Evolutionary conservation across 2,329 filamentous ascomycete genomes (phyloP).

Genomic region (Colletotrichum neosansevieriae): DNA sequence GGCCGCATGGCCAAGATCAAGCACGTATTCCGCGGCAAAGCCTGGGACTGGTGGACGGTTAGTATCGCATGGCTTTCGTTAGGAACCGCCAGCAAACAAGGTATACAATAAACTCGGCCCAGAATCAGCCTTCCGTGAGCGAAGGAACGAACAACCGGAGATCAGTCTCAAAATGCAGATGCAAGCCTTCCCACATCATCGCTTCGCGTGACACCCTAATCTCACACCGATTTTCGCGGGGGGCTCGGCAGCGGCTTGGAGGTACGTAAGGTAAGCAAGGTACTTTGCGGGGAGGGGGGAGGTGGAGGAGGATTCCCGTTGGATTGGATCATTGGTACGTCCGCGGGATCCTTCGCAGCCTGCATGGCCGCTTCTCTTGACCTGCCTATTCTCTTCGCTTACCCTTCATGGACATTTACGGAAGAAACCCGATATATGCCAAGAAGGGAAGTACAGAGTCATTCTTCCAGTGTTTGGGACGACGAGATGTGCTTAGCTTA

Average conservation of each 20-base stretch:
- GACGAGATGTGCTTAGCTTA: background rate
- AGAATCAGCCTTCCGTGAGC: background rate
- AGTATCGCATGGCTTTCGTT: background rate
- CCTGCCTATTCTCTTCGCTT: background rate
- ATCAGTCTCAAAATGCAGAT: background rate
- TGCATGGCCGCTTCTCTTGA: background rate
- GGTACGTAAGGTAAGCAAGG: background rate
- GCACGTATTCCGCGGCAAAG: background rate
- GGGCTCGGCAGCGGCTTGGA: slow-evolving; percentile 8
- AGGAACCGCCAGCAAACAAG: background rate
- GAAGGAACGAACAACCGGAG: background rate
- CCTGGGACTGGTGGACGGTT: background rate
- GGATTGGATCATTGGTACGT: slow-evolving; percentile 2
- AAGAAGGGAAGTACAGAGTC: background rate
- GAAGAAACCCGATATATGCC: background rate
- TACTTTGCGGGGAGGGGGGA: background rate
- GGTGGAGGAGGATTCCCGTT: background rate
- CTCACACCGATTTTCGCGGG: slow-evolving; percentile 16
- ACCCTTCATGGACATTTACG: background rate
- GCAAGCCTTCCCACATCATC: background rate
- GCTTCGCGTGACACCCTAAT: slow-evolving; percentile 21
- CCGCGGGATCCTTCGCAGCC: slow-evolving; percentile 19
- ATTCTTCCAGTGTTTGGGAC: background rate
- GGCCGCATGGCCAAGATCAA: slow-evolving; percentile 15
- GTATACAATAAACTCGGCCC: background rate